Conservation (phyloP, 108 stramenopile species). For the Cylindrotheca closterium region DNA sequence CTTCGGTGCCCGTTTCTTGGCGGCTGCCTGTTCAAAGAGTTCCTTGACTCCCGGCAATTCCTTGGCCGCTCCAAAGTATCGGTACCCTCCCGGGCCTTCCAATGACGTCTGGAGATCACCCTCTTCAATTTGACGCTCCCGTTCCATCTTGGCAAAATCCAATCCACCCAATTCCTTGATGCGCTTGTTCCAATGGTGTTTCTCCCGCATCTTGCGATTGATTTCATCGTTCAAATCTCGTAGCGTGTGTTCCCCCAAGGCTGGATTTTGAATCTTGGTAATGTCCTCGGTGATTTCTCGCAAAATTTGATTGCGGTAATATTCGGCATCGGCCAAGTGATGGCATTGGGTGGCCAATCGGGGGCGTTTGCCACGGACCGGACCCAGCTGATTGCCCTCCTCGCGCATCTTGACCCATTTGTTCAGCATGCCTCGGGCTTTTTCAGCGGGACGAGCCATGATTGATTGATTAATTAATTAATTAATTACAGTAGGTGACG, state of each 20-base stretch:
- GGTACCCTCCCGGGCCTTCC: conserved; percentile 78
- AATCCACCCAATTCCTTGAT: conserved; percentile 85
- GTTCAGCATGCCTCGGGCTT: conserved; percentile 94
- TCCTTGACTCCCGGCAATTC: conserved; percentile 94
- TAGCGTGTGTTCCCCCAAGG: conserved; percentile 92
- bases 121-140: conserved; percentile 68
- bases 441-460: conserved; percentile 98
- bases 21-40: conserved; percentile 66
- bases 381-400: conserved; percentile 42
- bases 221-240: conserved; percentile 98
- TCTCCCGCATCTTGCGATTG: conserved; percentile 93
- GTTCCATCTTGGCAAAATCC: conserved; percentile 80
- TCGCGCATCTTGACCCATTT: conserved; percentile 95
- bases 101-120: conserved; percentile 34
- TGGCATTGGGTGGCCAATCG: conserved; percentile 87
- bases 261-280: conserved; percentile 91
- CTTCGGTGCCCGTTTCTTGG: conserved; percentile 50
- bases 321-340: conserved; percentile 75
- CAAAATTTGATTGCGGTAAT: conserved; percentile 78
- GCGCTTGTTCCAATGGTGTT: conserved; percentile 92
- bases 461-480: conserved; percentile 16
- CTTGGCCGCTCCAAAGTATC: conserved; percentile 95
- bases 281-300: conserved; percentile 84
- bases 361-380: conserved; percentile 59
- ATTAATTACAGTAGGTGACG: no score